Percentiles rank a stretch among this genome's conserved stretches.
phyloP scores from a whole-genome alignment of 192 early-diverging fungal species.

The Fimicolochytrium jonesii region DNA sequence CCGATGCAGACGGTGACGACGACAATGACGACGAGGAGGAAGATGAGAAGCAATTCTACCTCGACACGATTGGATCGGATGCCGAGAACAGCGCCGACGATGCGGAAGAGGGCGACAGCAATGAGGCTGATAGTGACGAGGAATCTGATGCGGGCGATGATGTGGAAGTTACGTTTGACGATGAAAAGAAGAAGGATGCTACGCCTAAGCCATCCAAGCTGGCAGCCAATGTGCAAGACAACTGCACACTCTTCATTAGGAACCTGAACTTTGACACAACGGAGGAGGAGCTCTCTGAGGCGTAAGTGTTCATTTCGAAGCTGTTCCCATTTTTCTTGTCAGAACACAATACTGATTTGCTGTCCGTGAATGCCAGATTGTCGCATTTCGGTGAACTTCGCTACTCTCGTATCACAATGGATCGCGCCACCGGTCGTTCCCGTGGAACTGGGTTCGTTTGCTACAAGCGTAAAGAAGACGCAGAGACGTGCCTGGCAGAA shows the following conservation, averaged over 20 bases:
- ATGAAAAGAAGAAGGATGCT: background rate
- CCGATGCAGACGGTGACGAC: constrained; percentile 22
- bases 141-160: constrained; percentile 37
- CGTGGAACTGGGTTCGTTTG: constrained; percentile 95
- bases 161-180: background rate
- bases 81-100: constrained; percentile 43
- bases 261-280: constrained; percentile 90
- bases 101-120: constrained; percentile 33
- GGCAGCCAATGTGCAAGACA: constrained; percentile 25
- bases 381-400: constrained; percentile 65
- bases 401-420: constrained; percentile 82
- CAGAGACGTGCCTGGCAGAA: constrained; percentile 69
- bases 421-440: constrained; percentile 74
- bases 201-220: constrained; percentile 6
- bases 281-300: constrained; percentile 66
- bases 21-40: constrained; percentile 36
- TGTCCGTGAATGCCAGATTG: constrained; percentile 47
- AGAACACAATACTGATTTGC: background rate
- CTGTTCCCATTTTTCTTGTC: constrained; percentile 28
- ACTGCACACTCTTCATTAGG: constrained; percentile 83
- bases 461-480: constrained; percentile 67
- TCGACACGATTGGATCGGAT: constrained; percentile 27
- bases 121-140: constrained; percentile 38
- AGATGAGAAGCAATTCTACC: constrained; percentile 32
- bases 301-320: constrained; percentile 42